These are phyloP conservation scores for Cochliopodium minus DNA, from an alignment of 208 protist genomes.

Conservation along the genomic window DNA sequence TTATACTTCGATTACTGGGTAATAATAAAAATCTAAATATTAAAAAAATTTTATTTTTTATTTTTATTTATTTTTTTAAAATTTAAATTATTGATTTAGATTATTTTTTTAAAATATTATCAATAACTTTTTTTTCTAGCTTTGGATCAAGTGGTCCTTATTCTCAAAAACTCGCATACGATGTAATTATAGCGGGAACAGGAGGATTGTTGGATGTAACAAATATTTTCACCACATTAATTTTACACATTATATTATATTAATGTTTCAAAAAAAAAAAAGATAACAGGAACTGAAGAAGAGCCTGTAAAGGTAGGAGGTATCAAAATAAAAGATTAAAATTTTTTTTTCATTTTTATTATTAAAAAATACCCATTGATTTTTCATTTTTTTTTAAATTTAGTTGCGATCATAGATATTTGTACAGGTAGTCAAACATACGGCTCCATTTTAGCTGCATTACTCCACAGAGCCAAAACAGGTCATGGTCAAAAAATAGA, in stretches of 20 bases:
- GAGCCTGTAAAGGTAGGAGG: background rate
- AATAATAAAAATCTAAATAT: too few relatives aligned
- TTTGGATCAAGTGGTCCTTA: slow-evolving; percentile 7
- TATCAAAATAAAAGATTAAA: background rate
- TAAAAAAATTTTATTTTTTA: too few relatives aligned
- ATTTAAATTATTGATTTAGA: too few relatives aligned
- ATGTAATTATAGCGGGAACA: slow-evolving; percentile 8
- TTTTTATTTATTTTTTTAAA: too few relatives aligned
- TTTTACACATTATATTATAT: background rate
- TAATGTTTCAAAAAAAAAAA: background rate
- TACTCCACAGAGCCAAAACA: background rate
- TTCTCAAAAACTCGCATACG: slow-evolving; percentile 14
- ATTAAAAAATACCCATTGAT: background rate
- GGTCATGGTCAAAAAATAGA: background rate
- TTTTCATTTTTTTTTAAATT: background rate
- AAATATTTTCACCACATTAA: background rate
- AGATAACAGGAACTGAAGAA: background rate
- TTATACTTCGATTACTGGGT: slow-evolving; percentile 21
- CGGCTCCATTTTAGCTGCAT: background rate
- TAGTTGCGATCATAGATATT: background rate
- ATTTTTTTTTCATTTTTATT: background rate
- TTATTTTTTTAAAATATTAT: too few relatives aligned
- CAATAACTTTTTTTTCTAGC: too few relatives aligned
- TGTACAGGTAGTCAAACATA: background rate
- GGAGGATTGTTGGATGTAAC: slow-evolving; percentile 8